Evolutionary conservation across 2,329 filamentous ascomycete genomes (phyloP).

Genomic region (Atkinsonella hypoxylon): DNA sequence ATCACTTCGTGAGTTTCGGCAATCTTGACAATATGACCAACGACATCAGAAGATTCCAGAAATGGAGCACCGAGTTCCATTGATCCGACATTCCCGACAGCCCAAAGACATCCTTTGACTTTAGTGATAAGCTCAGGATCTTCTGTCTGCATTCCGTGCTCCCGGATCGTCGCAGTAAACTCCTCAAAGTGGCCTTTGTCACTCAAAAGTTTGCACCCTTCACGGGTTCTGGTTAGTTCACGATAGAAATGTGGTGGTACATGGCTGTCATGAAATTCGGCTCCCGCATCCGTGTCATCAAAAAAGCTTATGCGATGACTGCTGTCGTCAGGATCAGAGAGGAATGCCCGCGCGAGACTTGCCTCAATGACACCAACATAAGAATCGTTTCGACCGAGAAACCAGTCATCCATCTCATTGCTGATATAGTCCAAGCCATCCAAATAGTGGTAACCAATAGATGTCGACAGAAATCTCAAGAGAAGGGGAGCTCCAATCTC

Average conservation of each 20-base stretch:
- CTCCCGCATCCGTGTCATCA: slow-evolving; percentile 44
- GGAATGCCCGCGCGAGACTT: slow-evolving; percentile 78
- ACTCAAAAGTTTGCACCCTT: slow-evolving; percentile 79
- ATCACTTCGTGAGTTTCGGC: slow-evolving; percentile 81
- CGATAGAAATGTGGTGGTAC: slow-evolving; percentile 98
- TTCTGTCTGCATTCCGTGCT: slow-evolving; percentile 74
- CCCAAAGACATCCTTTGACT: slow-evolving; percentile 95
- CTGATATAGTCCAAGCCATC: slow-evolving; percentile 97
- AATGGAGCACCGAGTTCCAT: slow-evolving; percentile 97
- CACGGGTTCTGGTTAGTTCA: slow-evolving; percentile 81
- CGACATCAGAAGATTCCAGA: slow-evolving; percentile 79
- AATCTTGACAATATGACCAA: slow-evolving; percentile 76
- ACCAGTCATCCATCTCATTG: slow-evolving; percentile 99
- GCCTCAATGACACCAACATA: slow-evolving; percentile 93
- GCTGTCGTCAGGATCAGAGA: slow-evolving; percentile 49
- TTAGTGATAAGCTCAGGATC: slow-evolving; percentile 80
- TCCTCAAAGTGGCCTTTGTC: slow-evolving; percentile 96
- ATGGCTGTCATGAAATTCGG: slow-evolving; percentile 47
- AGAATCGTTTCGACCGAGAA: slow-evolving; percentile 89
- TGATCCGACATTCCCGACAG: slow-evolving; percentile 92
- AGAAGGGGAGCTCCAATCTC: slow-evolving; percentile 92
- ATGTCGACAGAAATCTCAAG: slow-evolving; percentile 86
- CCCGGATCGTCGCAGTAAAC: slow-evolving; percentile 78
- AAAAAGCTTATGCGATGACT: slow-evolving; percentile 46
- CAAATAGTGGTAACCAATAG: slow-evolving; percentile 93